A percentile compares a stretch with the other conserved stretches of the same genome.
Conservation (phyloP, 768 basidiomycete genomes). For the Boletus tylopilopsis region DNA sequence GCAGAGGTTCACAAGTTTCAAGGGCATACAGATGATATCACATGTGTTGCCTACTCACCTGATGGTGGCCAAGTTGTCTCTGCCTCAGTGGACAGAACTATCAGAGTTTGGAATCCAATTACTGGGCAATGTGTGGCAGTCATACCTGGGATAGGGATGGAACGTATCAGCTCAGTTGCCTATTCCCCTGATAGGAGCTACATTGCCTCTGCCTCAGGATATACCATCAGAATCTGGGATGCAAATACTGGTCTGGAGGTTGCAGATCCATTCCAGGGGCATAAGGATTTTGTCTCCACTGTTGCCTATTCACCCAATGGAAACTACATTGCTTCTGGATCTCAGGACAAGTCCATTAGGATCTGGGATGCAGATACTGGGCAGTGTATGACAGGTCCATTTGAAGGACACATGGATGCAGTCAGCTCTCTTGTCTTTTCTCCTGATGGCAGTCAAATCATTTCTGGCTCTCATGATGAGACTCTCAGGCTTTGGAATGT, state of each 20-base stretch:
- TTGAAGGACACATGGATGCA: neutral
- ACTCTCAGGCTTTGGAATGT: constrained; percentile 18
- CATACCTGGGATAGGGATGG: constrained; percentile 1
- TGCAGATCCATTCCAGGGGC: constrained; percentile 10
- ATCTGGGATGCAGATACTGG: constrained; percentile 18
- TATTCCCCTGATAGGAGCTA: constrained; percentile 26
- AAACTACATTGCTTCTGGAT: constrained; percentile 21
- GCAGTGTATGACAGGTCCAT: neutral
- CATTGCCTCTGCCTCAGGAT: constrained; percentile 14
- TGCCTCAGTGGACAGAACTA: constrained; percentile 19
- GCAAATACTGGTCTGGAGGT: constrained; percentile 9
- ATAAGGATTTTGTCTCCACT: constrained; percentile 1
- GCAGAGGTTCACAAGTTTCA: constrained; percentile 14
- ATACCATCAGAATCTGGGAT: constrained; percentile 24
- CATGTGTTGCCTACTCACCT: constrained; percentile 21
- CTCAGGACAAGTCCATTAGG: constrained; percentile 7
- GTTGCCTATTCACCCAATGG: constrained; percentile 20
- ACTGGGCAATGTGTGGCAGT: constrained; percentile 13
- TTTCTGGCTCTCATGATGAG: constrained; percentile 1
- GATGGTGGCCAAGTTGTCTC: constrained; percentile 24
- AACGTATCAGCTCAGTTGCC: neutral
- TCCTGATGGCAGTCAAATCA: constrained; percentile 10
- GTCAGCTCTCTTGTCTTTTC: constrained; percentile 12
- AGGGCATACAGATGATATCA: constrained; percentile 11
- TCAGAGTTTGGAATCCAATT: constrained; percentile 18